These are phyloP conservation scores for Coemansia sp. DNA, from an alignment of 192 early-diverging fungal genomes.

Conservation along the genomic window DNA sequence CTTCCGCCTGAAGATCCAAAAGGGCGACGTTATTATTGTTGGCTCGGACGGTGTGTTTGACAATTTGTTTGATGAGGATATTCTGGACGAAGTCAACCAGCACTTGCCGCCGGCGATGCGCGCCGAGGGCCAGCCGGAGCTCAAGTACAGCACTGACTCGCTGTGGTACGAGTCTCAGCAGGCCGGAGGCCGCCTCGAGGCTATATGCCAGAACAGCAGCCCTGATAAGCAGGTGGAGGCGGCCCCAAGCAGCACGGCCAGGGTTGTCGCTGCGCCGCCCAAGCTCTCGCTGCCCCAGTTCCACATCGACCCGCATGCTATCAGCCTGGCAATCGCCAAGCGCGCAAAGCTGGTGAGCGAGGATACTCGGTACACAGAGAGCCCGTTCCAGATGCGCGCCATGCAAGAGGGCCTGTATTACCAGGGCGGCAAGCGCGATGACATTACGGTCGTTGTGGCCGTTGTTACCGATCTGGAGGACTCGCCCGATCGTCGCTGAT, in stretches of 20 bases:
- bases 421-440: slow-evolving; percentile 95
- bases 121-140: slow-evolving; percentile 45
- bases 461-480: slow-evolving; percentile 80
- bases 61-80: slow-evolving; percentile 98
- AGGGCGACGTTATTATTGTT: slow-evolving; percentile 92
- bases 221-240: slow-evolving; percentile 9
- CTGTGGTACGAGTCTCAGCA: slow-evolving; percentile 56
- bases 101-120: slow-evolving; percentile 49
- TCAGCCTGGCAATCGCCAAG: slow-evolving; percentile 79
- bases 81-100: slow-evolving; percentile 81
- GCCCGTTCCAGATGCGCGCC: slow-evolving; percentile 93
- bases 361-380: slow-evolving; percentile 72
- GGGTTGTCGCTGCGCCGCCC: slow-evolving; percentile 12
- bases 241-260: slow-evolving; percentile 8
- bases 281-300: slow-evolving; percentile 49
- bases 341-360: slow-evolving; percentile 80
- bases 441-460: slow-evolving; percentile 90
- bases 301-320: slow-evolving; percentile 70
- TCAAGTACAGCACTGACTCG: slow-evolving; percentile 54
- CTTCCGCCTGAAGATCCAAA: slow-evolving; percentile 83
- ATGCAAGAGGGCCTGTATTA: slow-evolving; percentile 93
- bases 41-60: slow-evolving; percentile 97
- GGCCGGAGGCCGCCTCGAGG: slow-evolving; percentile 17
- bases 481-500: slow-evolving; percentile 67
- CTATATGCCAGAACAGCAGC: slow-evolving; percentile 8